Evolutionary conservation across 179 eudicot species (phyloP), one percentile per base, ranked within the genome.

Genomic region (Beta corolliflora): DNA sequence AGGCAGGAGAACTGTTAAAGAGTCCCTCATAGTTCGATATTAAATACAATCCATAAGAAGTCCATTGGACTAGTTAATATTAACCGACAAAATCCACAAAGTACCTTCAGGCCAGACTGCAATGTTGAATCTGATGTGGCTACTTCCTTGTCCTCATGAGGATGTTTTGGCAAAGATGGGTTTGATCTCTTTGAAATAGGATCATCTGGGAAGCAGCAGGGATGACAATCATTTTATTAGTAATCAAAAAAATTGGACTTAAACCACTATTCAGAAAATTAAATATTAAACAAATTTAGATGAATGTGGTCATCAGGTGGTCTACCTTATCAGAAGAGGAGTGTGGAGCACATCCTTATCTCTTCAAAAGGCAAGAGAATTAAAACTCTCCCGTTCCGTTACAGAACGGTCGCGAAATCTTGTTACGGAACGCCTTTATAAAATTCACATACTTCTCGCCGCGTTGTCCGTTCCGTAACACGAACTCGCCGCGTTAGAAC

Each of bases 181-280:
- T 59, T 75, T 67, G 72, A 61, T 58, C 98, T 79, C 89, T 91
- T 92, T 71, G 94, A 87, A 84, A 93, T 93, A 50, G 97, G 93
- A 85, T 93, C 98, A 75, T 90, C 97, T 93, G 77, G 60, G 71
- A 79, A 81, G 41, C 83, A 82, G 72, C 66, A 64, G 76, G 77
- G 64, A 71, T 9, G 19, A 79, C 53, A 78, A 56, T n/a, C 46
- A 60, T 79, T 71, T 54, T 5, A 72, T 21, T 48, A 29, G 77
- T 29, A 54, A 7, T 9, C 3, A 8, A 46, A 78, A 78, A 77
- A 46, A 64, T 46, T 15, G 23, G 9, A 46, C 46, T 48, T 21
- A 67, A 53, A 70, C 64, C 14, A 46, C 9, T 29, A 19, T 16
- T 29, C 15, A 25, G 46, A 55, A 44, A 77, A 55, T 18, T 77